phyloP scores from a whole-genome alignment of 1,284 basidiomycete species.

The Schizophyllum amplum region DNA sequence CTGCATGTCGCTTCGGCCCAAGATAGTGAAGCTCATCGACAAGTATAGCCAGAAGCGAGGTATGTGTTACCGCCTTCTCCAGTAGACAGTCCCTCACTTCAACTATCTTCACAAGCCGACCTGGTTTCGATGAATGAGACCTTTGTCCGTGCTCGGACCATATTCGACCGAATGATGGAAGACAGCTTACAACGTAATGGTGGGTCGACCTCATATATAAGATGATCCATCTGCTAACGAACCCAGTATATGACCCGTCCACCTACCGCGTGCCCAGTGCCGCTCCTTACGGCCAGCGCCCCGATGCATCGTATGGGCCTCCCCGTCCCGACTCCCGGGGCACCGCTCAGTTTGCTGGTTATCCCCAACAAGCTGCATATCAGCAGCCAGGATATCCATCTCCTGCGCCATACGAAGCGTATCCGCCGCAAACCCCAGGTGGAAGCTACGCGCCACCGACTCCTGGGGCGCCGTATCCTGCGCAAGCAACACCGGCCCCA shows the following conservation, averaged over 20 bases:
- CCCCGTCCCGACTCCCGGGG: slow-evolving; percentile 26
- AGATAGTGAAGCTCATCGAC: slow-evolving; percentile 94
- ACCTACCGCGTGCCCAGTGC: slow-evolving; percentile 5
- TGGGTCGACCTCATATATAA: slow-evolving; percentile 18
- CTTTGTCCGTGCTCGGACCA: slow-evolving; percentile 74
- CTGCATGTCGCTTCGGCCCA: slow-evolving; percentile 83
- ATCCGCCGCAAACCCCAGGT: slow-evolving; percentile 2
- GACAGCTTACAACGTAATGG: slow-evolving; percentile 74
- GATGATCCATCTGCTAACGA: slow-evolving; percentile 1
- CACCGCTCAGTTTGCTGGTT: slow-evolving; percentile 7
- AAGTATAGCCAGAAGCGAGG: slow-evolving; percentile 95
- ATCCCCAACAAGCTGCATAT: slow-evolving; percentile 12
- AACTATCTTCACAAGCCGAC: slow-evolving; percentile 45
- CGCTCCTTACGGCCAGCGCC: slow-evolving; percentile 20
- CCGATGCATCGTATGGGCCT: slow-evolving; percentile 19
- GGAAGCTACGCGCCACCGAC: slow-evolving; percentile 2
- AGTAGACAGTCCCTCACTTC: background rate
- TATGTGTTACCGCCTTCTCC: slow-evolving; percentile 19
- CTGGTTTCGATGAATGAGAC: slow-evolving; percentile 86
- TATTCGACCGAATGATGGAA: slow-evolving; percentile 90
- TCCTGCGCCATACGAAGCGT: background rate
- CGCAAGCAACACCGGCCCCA: slow-evolving; percentile 10
- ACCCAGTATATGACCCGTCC: slow-evolving; percentile 11
- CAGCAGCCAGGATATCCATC: slow-evolving; percentile 8
- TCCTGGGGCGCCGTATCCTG: slow-evolving; percentile 6